Evolutionary conservation across 352 stramenopile genomes (phyloP).

Genomic region (Peronospora belbahrii): DNA sequence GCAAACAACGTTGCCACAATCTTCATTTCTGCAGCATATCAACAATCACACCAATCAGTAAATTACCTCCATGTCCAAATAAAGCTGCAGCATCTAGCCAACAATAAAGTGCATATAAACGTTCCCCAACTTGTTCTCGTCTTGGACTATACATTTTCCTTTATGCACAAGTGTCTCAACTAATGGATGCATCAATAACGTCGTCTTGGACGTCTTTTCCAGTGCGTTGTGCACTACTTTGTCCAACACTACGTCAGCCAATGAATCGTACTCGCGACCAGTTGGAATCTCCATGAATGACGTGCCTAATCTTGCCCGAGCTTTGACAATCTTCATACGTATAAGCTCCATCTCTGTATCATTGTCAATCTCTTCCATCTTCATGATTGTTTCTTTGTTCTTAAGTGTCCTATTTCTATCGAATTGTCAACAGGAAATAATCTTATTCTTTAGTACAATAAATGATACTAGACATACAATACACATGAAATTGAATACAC

Average conservation of each 20-base stretch:
- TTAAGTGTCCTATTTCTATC: not conserved
- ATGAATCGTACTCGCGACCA: conserved; percentile 49
- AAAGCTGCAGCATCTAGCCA: conserved; percentile 1
- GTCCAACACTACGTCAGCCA: conserved; percentile 20
- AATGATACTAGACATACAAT: too few relatives aligned
- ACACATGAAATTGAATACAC: too few relatives aligned
- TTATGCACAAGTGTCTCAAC: conserved; percentile 2
- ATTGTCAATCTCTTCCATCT: conserved; percentile 1
- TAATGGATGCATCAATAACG: conserved; percentile 27
- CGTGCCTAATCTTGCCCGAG: conserved; percentile 23
- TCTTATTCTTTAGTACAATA: too few relatives aligned
- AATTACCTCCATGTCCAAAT: not conserved
- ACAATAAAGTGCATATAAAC: not conserved
- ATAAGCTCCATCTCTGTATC: conserved; percentile 29
- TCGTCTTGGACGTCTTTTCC: conserved; percentile 52
- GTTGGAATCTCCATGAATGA: conserved; percentile 31
- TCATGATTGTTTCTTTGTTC: conserved; percentile 1
- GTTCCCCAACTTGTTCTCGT: conserved; percentile 10
- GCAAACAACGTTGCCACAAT: not conserved
- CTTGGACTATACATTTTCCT: not conserved
- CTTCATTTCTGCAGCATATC: conserved; percentile 2
- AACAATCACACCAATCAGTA: conserved; percentile 5
- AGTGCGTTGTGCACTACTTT: conserved; percentile 41
- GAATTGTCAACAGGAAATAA: too few relatives aligned
- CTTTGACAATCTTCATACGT: conserved; percentile 37